Percentiles rank a stretch among this genome's conserved stretches.
These are phyloP conservation scores for Paramarasmius palmivorus DNA, from an alignment of 1,284 basidiomycete species.

Conservation along the genomic window DNA sequence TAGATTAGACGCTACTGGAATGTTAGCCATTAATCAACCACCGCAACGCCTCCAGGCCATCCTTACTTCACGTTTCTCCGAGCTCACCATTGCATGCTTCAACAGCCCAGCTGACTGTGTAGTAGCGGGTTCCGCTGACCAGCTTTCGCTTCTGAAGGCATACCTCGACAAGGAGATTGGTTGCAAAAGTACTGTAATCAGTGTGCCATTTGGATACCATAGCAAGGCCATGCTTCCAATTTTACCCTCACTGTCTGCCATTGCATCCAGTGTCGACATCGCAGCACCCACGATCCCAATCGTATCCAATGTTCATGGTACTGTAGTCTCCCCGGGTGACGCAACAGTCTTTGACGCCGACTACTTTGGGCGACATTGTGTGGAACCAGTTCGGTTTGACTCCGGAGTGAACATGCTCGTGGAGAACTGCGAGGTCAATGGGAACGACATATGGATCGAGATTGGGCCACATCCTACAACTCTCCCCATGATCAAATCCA, in stretches of 20 bases:
- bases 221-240: slow-evolving; percentile 60
- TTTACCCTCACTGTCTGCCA: slow-evolving; percentile 41
- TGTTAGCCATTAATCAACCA: slow-evolving; percentile 54
- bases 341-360: slow-evolving; percentile 42
- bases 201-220: slow-evolving; percentile 65
- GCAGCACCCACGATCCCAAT: slow-evolving; percentile 53
- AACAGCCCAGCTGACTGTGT: slow-evolving; percentile 61
- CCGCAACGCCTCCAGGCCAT: slow-evolving; percentile 32
- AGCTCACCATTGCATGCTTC: slow-evolving; percentile 55
- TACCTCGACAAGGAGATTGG: slow-evolving; percentile 34
- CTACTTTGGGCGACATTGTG: slow-evolving; percentile 62
- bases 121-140: slow-evolving; percentile 49
- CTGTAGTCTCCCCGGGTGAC: slow-evolving; percentile 53
- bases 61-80: slow-evolving; percentile 35
- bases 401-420: slow-evolving; percentile 45
- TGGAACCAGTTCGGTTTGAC: slow-evolving; percentile 58
- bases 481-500: slow-evolving; percentile 53
- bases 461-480: slow-evolving; percentile 61
- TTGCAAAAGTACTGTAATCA: slow-evolving; percentile 43
- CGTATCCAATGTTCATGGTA: slow-evolving; percentile 57
- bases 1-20: slow-evolving; percentile 43
- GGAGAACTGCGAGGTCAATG: slow-evolving; percentile 24
- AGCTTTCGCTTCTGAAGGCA: slow-evolving; percentile 28
- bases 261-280: slow-evolving; percentile 37
- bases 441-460: slow-evolving; percentile 58